Conservation (phyloP, 1,284 basidiomycete species). For the Pterula multifida region DNA sequence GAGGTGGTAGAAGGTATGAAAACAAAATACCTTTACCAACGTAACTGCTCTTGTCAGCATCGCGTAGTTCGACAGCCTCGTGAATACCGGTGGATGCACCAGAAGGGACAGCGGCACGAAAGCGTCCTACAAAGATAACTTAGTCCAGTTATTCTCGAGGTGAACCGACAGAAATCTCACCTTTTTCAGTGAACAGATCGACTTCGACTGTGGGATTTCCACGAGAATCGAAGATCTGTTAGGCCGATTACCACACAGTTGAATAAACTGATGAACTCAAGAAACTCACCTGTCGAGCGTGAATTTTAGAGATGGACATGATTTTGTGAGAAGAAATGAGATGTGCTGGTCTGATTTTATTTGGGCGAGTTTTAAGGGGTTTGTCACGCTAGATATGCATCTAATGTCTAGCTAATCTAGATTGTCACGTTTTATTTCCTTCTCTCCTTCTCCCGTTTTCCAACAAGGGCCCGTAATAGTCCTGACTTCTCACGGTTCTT, state of each 20-base stretch:
- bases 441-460: slow-evolving; percentile 29
- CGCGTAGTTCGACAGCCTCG: slow-evolving; percentile 98
- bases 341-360: neutral
- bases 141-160: slow-evolving; percentile 6
- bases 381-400: neutral
- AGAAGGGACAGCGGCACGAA: slow-evolving; percentile 92
- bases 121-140: slow-evolving; percentile 52
- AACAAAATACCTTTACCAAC: slow-evolving; percentile 81
- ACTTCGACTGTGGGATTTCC: slow-evolving; percentile 96
- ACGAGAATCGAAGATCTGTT: slow-evolving; percentile 92
- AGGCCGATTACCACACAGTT: neutral
- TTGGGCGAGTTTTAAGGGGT: neutral
- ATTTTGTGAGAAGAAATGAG: slow-evolving; percentile 19
- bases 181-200: slow-evolving; percentile 81
- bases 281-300: slow-evolving; percentile 76
- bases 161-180: slow-evolving; percentile 22
- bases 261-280: neutral
- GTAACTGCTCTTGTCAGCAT: slow-evolving; percentile 88
- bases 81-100: slow-evolving; percentile 98
- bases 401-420: neutral
- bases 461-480: slow-evolving; percentile 41
- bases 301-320: slow-evolving; percentile 84
- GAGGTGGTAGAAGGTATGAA: slow-evolving; percentile 4
- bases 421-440: slow-evolving; percentile 17
- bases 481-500: slow-evolving; percentile 59